Evolutionary conservation across 2,329 filamentous ascomycete genomes (phyloP).

Genomic region (Shiraia sp.): DNA sequence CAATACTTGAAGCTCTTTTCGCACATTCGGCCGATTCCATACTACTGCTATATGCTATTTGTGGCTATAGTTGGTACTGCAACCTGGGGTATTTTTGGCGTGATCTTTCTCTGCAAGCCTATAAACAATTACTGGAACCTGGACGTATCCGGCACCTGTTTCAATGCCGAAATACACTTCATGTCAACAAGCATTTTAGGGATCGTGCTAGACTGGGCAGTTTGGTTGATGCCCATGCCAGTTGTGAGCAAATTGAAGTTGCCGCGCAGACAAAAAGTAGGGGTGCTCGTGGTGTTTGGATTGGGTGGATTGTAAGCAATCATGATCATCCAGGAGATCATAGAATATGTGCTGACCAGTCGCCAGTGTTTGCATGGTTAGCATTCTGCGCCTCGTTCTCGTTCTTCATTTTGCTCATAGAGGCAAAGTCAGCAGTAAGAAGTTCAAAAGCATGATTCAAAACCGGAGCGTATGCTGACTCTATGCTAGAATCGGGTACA

Average conservation of each 20-base stretch:
- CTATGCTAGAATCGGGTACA: constrained; percentile 42
- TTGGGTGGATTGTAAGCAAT: constrained; percentile 43
- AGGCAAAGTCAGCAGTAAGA: constrained; percentile 29
- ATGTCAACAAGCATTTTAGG: constrained; percentile 30
- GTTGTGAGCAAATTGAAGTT: constrained; percentile 35
- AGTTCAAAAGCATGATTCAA: too few relatives aligned
- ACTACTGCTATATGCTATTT: constrained; percentile 21
- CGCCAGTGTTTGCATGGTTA: constrained; percentile 33
- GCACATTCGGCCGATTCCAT: constrained; percentile 5
- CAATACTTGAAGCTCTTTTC: constrained; percentile 38
- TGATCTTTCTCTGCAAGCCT: constrained; percentile 34
- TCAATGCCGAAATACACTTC: constrained; percentile 28
- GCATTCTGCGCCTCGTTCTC: constrained; percentile 32
- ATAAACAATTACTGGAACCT: constrained; percentile 32
- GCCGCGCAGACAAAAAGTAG: constrained; percentile 36
- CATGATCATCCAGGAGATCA: neutral
- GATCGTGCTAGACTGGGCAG: constrained; percentile 33
- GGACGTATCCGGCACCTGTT: constrained; percentile 21
- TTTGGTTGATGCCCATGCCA: constrained; percentile 38
- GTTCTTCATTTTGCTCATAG: constrained; percentile 22
- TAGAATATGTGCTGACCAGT: neutral
- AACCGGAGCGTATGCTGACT: too few relatives aligned
- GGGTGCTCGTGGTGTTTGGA: constrained; percentile 39
- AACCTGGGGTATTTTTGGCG: constrained; percentile 32
- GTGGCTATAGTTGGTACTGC: constrained; percentile 20